Evolutionary conservation across 495 filamentous ascomycete species (phyloP).

Genomic region (Hapsidospora chrysogenum): DNA sequence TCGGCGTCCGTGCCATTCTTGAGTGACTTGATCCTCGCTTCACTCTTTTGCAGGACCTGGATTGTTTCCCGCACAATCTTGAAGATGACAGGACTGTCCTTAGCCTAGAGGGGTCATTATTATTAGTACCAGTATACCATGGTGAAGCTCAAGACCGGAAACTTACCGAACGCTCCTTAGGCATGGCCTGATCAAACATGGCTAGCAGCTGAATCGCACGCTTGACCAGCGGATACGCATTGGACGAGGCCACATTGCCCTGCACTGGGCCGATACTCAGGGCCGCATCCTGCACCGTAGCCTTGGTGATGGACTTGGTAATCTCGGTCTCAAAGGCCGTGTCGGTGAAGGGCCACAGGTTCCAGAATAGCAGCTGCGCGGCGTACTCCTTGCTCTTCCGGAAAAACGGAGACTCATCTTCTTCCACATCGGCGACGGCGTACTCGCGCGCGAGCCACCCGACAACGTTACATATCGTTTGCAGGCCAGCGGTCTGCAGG

Average conservation of each 20-base stretch:
- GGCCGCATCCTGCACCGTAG: conserved; percentile 19
- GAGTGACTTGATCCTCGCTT: conserved; percentile 25
- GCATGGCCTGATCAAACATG: conserved; percentile 56
- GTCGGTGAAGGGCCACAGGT: conserved; percentile 36
- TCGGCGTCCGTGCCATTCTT: conserved; percentile 43
- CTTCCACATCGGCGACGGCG: conserved; percentile 53
- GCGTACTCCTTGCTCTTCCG: conserved; percentile 50
- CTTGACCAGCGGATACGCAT: conserved; percentile 43
- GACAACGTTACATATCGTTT: conserved; percentile 56
- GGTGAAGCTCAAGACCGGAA: conserved; percentile 2
- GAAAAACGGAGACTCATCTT: conserved; percentile 53
- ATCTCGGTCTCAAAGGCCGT: conserved; percentile 32
- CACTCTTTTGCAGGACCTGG: conserved; percentile 31
- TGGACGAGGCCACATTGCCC: conserved; percentile 36
- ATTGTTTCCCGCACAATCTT: conserved; percentile 29
- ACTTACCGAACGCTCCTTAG: conserved; percentile 55
- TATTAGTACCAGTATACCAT: conserved; percentile 12
- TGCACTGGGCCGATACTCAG: conserved; percentile 22
- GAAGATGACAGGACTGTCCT: conserved; percentile 30
- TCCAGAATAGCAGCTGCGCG: conserved; percentile 34
- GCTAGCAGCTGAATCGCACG: conserved; percentile 71
- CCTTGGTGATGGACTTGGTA: conserved; percentile 29
- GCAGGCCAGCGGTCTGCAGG: conserved; percentile 23
- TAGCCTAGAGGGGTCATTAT: conserved; percentile 18
- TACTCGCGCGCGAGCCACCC: conserved; percentile 74